A percentile compares a stretch with the other conserved stretches of the same genome.
These are phyloP conservation scores for Lathyrus tuberosus DNA, from an alignment of 306 rosid genomes.

Conservation along the genomic window DNA sequence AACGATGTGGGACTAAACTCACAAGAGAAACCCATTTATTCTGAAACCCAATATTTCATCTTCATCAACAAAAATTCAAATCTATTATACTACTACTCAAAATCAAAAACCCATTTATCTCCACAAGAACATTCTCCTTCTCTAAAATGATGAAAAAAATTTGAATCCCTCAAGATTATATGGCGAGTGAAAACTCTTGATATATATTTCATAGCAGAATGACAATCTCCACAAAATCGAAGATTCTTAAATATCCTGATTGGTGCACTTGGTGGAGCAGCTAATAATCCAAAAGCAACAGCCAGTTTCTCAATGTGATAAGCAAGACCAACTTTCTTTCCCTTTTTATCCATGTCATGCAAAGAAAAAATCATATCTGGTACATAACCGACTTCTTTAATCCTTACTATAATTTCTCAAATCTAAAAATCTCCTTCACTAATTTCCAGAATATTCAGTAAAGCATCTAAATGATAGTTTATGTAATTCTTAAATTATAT, in stretches of 20 bases:
- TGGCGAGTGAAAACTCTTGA: too few species aligned
- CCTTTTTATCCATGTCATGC: constrained; percentile 82
- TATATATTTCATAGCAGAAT: constrained; percentile 80
- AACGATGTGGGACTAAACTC: too few species aligned
- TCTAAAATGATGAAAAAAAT: too few species aligned
- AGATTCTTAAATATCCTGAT: constrained; percentile 84
- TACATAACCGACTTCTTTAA: constrained; percentile 74
- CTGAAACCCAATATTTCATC: too few species aligned
- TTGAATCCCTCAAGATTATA: too few species aligned
- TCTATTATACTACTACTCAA: too few species aligned
- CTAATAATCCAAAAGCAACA: constrained; percentile 76
- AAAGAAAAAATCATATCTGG: constrained; percentile 78
- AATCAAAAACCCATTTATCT: too few species aligned
- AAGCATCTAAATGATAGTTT: not conserved
- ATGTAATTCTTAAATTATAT: not conserved
- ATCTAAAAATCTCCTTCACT: not conserved
- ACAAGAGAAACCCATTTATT: too few species aligned
- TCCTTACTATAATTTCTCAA: constrained; percentile 48
- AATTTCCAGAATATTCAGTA: not conserved
- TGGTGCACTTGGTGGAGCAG: constrained; percentile 58
- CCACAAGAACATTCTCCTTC: too few species aligned
- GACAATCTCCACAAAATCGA: constrained; percentile 91
- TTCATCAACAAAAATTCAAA: too few species aligned
- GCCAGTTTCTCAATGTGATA: constrained; percentile 88
- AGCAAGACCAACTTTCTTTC: constrained; percentile 71